Conservation (phyloP, 2,329 filamentous ascomycete species). For the Exophiala oligosperma region DNA sequence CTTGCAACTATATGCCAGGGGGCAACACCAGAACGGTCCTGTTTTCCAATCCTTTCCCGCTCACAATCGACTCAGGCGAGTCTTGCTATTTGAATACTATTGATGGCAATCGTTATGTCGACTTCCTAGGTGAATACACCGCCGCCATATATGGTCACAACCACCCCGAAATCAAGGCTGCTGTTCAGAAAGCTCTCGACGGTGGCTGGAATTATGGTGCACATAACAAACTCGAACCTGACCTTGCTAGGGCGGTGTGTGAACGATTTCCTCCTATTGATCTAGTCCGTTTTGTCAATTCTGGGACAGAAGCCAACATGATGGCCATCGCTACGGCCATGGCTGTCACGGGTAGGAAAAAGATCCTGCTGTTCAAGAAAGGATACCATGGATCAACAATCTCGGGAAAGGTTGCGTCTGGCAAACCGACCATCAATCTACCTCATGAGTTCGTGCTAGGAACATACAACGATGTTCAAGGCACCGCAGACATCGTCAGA, state of each 20-base stretch:
- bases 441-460: constrained; percentile 62
- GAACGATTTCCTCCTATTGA: constrained; percentile 52
- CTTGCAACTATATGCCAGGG: constrained; percentile 32
- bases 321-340: constrained; percentile 54
- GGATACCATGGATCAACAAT: constrained; percentile 72
- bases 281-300: constrained; percentile 62
- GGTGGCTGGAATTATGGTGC: constrained; percentile 58
- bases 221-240: constrained; percentile 53
- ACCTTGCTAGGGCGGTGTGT: constrained; percentile 54
- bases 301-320: constrained; percentile 65
- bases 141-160: constrained; percentile 68
- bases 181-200: constrained; percentile 48
- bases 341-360: constrained; percentile 54
- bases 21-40: constrained; percentile 36
- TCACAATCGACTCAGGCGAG: constrained; percentile 34
- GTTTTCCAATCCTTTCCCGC: constrained; percentile 35
- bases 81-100: constrained; percentile 34
- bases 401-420: constrained; percentile 32
- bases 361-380: constrained; percentile 74
- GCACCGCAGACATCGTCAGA: constrained; percentile 47
- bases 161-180: constrained; percentile 53
- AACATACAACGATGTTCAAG: constrained; percentile 60
- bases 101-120: constrained; percentile 48
- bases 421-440: constrained; percentile 46
- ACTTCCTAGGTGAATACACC: constrained; percentile 64